phyloP scores from a whole-genome alignment of 2,329 filamentous ascomycete species.

The Aspergillus sp. region DNA sequence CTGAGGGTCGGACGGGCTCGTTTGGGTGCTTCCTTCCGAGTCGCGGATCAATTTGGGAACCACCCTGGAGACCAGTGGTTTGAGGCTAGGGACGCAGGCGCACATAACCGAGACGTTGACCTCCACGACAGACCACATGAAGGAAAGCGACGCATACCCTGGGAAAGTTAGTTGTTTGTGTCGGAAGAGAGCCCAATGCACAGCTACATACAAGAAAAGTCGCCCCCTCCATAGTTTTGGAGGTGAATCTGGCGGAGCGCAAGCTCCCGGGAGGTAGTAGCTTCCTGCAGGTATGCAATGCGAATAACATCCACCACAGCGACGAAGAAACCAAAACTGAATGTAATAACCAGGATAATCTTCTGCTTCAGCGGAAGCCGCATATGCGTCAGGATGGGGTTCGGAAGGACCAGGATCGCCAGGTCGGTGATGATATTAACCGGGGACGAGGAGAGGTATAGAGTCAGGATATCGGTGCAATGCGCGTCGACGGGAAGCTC shows the following conservation, averaged over 20 bases:
- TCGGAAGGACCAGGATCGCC: constrained; percentile 80
- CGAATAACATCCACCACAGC: constrained; percentile 84
- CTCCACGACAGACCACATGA: constrained; percentile 94
- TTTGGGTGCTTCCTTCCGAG: constrained; percentile 28
- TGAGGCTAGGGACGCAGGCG: constrained; percentile 87
- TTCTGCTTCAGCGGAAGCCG: constrained; percentile 82
- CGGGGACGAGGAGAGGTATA: constrained; percentile 74
- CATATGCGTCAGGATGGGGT: constrained; percentile 86
- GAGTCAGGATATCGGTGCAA: constrained; percentile 63
- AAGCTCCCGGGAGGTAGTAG: constrained; percentile 47
- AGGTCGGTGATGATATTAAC: constrained; percentile 91
- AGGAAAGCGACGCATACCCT: constrained; percentile 77
- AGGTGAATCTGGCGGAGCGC: constrained; percentile 28
- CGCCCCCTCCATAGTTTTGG: constrained; percentile 44
- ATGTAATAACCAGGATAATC: constrained; percentile 80
- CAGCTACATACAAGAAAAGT: constrained; percentile 52
- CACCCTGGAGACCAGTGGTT: constrained; percentile 72
- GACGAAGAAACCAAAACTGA: constrained; percentile 83
- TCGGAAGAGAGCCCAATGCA: background rate
- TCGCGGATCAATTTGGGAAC: constrained; percentile 59
- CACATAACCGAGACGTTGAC: constrained; percentile 89
- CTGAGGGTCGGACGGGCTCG: constrained; percentile 12
- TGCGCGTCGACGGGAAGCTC: constrained; percentile 46
- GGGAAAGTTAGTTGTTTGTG: constrained; percentile 24
- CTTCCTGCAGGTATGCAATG: constrained; percentile 84